Conservation (phyloP, 2,329 filamentous ascomycete genomes). For the Byssothecium circinans region DNA sequence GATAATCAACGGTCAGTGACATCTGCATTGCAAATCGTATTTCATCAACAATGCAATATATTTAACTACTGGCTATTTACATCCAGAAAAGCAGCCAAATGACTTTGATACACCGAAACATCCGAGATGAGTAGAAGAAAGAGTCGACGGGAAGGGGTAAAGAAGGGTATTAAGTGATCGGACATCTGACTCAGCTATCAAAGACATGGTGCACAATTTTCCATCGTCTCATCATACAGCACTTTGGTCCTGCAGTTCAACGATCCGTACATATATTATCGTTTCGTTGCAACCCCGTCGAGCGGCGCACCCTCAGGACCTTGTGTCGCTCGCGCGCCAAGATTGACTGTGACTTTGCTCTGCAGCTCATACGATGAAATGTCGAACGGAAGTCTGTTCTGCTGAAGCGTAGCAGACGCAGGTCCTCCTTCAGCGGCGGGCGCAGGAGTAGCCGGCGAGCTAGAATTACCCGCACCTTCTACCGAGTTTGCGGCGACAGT, state of each 20-base stretch:
- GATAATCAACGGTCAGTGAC: no score
- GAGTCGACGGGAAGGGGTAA: not conserved
- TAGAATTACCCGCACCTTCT: conserved; percentile 11
- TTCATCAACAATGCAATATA: not conserved
- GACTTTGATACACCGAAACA: not conserved
- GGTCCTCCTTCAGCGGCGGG: not conserved
- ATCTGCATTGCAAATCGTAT: no score
- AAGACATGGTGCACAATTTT: not conserved
- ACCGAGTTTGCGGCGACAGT: conserved; percentile 20
- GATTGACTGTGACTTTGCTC: conserved; percentile 39
- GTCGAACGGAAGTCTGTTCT: conserved; percentile 35
- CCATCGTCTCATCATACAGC: not conserved
- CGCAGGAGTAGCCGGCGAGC: conserved; percentile 1
- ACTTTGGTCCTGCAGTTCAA: no score
- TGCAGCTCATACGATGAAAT: conserved; percentile 38
- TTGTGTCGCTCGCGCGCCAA: conserved; percentile 28
- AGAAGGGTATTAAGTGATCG: conserved; percentile 2
- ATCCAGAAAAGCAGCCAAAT: not conserved
- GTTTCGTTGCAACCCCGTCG: no score
- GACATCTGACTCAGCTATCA: conserved; percentile 2
- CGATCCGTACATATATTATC: no score
- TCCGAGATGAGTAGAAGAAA: not conserved
- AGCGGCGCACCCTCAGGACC: no score
- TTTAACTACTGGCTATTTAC: not conserved
- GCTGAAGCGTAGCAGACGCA: conserved; percentile 10